Evolutionary conservation across 257 asterid species (phyloP), one percentile per base, ranked within the genome.

Genomic region (Primulina tabacum): DNA sequence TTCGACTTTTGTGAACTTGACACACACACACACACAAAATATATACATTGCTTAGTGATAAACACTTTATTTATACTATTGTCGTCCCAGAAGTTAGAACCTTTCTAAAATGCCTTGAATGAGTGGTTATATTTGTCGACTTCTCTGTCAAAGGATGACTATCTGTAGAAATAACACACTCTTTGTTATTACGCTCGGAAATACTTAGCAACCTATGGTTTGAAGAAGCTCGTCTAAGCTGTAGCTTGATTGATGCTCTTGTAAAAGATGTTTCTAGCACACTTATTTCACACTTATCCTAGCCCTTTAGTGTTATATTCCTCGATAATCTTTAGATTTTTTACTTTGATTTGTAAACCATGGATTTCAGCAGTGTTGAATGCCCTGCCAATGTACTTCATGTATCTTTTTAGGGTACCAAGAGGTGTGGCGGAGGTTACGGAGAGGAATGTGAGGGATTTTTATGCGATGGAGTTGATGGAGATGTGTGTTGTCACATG

Each of bases 181-280:
- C 28, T 37, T 29, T 68, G 40, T 64, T 62, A 32, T 28, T 1
- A 12, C 28, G 43, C 7, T 12, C 28, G 35, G 35, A 29, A 20
- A 9, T 37, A 32, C 32, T 68, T 6, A 4, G 17, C 30, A 18
- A 34, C 57, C 7, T 0, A n/a, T 11, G 69, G 24, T 65, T 38
- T 68, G 64, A 52, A 4, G 7, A 32, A 67, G 53, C 58, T 50
- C 53, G 34, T 20, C 32, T 35, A 60, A 43, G 9, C 55, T 68
- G 12, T 62, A 69, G 63, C 50, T 32, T 32, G 34, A 32, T 32
- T 32, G 59, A 60, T 37, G 8, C 7, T 16, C 57, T 47, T 26
- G 16, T 40, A 5, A 32, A 69, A 20, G 58, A 12, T 26, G 18
- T 71, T 74, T 32, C 34, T 64, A 60, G 62, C 75, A 60, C 69